Base-by-base conservation (phyloP, 345 rosid genomes). In the Boechera divaricarpa region DNA sequence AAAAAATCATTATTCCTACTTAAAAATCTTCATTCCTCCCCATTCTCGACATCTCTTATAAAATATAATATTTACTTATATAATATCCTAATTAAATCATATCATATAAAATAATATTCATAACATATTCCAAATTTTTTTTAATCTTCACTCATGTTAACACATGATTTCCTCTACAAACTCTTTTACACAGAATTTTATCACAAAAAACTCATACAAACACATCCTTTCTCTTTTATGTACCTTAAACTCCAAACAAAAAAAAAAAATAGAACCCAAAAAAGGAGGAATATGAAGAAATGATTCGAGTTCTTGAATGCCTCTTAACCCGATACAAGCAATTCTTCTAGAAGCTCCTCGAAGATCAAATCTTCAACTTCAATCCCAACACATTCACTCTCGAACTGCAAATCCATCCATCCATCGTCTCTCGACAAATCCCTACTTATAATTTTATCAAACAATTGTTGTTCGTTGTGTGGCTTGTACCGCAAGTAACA, bases 381-480 rank as follows among this genome's bases (percentile, higher is more conserved):
- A 42, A 90, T 82, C 26, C 86, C 97, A 6, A 84, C 81, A 33
- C 97, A 86, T 80, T 90, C 96, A 10, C 79, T 63, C 47, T 92
- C 93, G 49, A 85, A 89, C 76, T 89, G 94, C 33, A 92, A 80
- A 76, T 86, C 88, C 98, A 92, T 87, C 98, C 98, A 92, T 21
- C 89, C 88, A 42, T 86, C 86, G 10, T 45, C 63, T 78, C 74
- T 88, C 2, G 79, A 67, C 39, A 89, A 81, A 76, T 94, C 97
- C 70, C 78, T 82, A 54, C 77, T 64, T 29, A 83, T 78, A 15
- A 83, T 58, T 59, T 81, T 70, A 75, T 92, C 91, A 81, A 73
- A 70, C 0, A 85, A 81, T 3, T 76, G 82, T 13, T 85, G 83
- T 11, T 85, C 85, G 0, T 61, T 52, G 9, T 35, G 76, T 21